Evolutionary conservation across 441 rosid species (phyloP), one percentile per base, ranked within the genome.

Genomic region (Cnidoscolus chayamansa): DNA sequence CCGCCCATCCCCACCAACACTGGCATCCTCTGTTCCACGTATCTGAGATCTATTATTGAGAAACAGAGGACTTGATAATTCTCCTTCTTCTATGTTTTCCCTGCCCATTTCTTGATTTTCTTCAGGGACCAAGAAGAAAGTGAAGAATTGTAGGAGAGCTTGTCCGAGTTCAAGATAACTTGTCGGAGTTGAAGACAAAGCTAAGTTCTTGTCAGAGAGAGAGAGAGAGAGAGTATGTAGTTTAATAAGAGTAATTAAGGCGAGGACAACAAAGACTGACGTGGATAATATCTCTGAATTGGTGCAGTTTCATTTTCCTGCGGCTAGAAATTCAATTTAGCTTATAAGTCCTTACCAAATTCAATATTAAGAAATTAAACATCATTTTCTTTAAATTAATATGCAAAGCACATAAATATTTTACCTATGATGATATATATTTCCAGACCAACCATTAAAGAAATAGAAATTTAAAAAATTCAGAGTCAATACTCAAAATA

Each of bases 21-120:
- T 65, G 17, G 7, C 63, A 59, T 13, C 16, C 10, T 60, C 53
- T 30, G 59, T 60, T n/a, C 79, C 65, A 40, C 0, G 57, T 15
- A 54, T 15, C 55, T 63, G 71, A 47, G 77, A 12, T 50, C 54
- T 71, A 60, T 75, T 75, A 55, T 74, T 20, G 62, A 32, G 56
- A 69, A 85, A 79, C 70, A 81, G 47, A 65, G 81, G 66, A 20
- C 68, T 65, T 40, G 80, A 70, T 10, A 62, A 25, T 30, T 67
- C 75, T 47, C 53, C 81, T 73, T 65, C 81, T 15, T 51, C 82
- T 53, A 50, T 43, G 25, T 55, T 79, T 10, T 67, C 71, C 50
- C 68, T 17, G 15, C 32, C 74, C 76, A 74, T 76, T 8, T 9
- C 65, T 68, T 16, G 13, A 70, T 12, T 69, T 40, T 53, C 20